Base-by-base conservation (phyloP, 2,329 filamentous ascomycete species). In the Colletotrichum phormii region DNA sequence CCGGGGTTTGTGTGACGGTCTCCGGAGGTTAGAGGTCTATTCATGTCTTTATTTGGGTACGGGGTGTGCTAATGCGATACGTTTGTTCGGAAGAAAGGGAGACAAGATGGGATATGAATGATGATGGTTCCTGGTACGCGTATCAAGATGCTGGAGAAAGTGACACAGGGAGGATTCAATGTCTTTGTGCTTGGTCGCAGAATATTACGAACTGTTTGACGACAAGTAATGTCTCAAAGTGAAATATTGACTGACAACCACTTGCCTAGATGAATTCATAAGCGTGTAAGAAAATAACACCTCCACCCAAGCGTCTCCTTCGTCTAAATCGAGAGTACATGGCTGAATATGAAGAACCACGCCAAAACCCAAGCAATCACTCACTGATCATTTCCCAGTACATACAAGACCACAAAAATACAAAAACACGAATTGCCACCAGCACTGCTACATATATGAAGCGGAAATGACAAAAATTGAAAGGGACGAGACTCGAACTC, bases 401-500 rank as follows among this genome's bases (percentile, higher is more conserved):
- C 15, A 18, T 42, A 7, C 15, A 42, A 18, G 37, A 42, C 6
- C 15, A 42, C 5, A 13, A 42, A 13, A 15, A 1, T 6, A 18
- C 18, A 3, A 42, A 42, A 42, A 3, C 7, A 42, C 7, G 15
- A 42, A 4, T 3, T 42, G 6, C 15, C 42, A 11, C 8, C 5
- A n/a, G 18, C 4, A 12, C 8, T 49, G 8, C 18, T 31, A 26
- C 22, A 12, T 1, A 22, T 31, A 49, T 12, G 2, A 11, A 1
- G 18, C 24, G 8, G 5, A 54, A 13, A 26, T 7, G 18, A 8
- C 46, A 64, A 64, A 53, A 64, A 37, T 11, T 54, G 46, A 64
- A 64, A 64, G 61, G 61, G 61, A 64, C 61, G 61, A 64, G 61
- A 64, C 61, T 64, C 61, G 61, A 64, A 64, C 61, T 64, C 61